Percentiles rank a stretch among this genome's conserved stretches.
Evolutionary conservation across 257 asterid species (phyloP).

Genomic region (Anisodus tanguticus): DNA sequence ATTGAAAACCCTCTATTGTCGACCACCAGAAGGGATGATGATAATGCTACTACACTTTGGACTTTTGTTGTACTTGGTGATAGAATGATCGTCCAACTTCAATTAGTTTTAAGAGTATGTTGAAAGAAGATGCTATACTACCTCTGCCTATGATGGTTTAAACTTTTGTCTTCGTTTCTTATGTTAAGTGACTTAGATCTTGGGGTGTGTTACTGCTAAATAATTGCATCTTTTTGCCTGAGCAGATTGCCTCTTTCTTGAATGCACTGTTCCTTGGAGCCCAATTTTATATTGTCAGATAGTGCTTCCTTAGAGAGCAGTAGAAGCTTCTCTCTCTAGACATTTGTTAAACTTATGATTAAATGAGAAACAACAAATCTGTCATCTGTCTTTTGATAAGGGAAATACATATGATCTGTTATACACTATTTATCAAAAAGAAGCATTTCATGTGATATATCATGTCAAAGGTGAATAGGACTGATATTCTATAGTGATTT

Average conservation of each 20-base stretch:
- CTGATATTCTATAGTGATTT: not conserved
- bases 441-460: constrained; percentile 3
- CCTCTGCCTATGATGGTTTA: not conserved
- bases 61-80: not conserved
- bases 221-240: not conserved
- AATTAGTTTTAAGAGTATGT: not conserved
- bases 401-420: constrained; percentile 8
- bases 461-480: constrained; percentile 14
- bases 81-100: not conserved
- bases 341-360: no score
- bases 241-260: not conserved
- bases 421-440: not conserved
- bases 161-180: not conserved
- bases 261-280: not conserved
- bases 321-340: no score
- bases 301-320: no score
- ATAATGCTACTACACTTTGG: not conserved
- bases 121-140: constrained; percentile 2
- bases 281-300: not conserved
- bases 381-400: not conserved
- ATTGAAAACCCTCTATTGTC: not conserved
- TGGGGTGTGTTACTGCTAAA: not conserved
- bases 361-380: constrained; percentile 14
- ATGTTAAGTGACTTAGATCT: not conserved
- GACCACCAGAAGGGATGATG: not conserved